Percentiles rank a stretch among this genome's conserved stretches.
phyloP scores from a whole-genome alignment of 371 early-diverging fungal genomes.

The Mortierella sp. region DNA sequence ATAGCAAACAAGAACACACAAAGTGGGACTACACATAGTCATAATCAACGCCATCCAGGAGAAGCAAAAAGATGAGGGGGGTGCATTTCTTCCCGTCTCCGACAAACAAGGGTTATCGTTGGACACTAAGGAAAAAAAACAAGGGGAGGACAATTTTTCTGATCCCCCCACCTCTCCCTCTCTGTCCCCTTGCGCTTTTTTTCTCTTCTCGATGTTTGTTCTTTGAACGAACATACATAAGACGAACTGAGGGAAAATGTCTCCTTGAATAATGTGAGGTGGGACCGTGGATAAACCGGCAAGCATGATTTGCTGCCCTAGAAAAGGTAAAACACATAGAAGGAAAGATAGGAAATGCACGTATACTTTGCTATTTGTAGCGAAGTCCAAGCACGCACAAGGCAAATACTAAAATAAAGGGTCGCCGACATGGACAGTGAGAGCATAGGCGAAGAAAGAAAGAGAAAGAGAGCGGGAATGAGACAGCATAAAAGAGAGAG shows the following conservation, averaged over 20 bases:
- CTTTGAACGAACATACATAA: not conserved
- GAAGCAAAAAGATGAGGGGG: not conserved
- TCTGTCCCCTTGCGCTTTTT: not conserved
- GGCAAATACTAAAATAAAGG: not conserved
- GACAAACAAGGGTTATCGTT: not conserved
- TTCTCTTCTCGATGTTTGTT: not conserved
- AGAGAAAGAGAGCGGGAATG: not conserved
- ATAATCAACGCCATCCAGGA: conserved; percentile 1
- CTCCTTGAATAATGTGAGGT: not conserved
- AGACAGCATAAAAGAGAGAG: not conserved
- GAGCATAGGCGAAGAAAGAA: not conserved
- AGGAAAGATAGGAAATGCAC: not conserved
- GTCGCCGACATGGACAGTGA: not conserved
- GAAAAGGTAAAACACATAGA: not conserved
- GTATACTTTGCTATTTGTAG: not conserved
- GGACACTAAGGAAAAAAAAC: not conserved
- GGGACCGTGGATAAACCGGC: conserved; percentile 21
- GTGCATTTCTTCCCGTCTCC: not conserved
- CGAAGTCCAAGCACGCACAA: not conserved
- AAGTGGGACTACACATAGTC: not conserved
- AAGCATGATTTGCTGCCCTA: conserved; percentile 37
- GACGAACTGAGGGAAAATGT: not conserved
- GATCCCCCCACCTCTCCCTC: not conserved
- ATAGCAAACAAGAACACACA: not conserved
- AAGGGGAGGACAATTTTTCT: not conserved